These are phyloP conservation scores for Fusarium xyrophilum DNA, from an alignment of 2,329 filamentous ascomycete genomes.

Conservation along the genomic window DNA sequence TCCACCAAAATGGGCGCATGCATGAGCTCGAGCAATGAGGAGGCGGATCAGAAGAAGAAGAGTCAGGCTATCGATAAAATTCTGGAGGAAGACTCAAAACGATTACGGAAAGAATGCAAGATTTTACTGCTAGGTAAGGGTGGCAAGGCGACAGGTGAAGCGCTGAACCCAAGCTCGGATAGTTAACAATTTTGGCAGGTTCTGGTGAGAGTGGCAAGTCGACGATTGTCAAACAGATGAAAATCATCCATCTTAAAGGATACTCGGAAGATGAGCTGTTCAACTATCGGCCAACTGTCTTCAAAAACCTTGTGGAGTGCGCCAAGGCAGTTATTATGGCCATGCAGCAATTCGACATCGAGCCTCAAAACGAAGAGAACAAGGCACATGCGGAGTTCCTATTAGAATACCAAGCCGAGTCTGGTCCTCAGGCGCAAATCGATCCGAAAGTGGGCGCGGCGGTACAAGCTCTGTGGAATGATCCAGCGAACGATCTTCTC, in stretches of 20 bases:
- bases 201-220: slow-evolving; percentile 99
- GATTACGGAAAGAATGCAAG: slow-evolving; percentile 97
- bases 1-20: slow-evolving; percentile 81
- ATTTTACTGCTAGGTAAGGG: slow-evolving; percentile 87
- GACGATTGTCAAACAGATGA: slow-evolving; percentile 99
- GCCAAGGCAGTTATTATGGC: slow-evolving; percentile 90
- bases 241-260: slow-evolving; percentile 98
- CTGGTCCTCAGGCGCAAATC: slow-evolving; percentile 85
- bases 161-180: background rate
- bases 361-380: slow-evolving; percentile 75
- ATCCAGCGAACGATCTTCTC: slow-evolving; percentile 80
- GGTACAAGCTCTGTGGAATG: slow-evolving; percentile 87
- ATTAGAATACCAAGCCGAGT: slow-evolving; percentile 86
- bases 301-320: slow-evolving; percentile 98
- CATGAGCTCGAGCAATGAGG: slow-evolving; percentile 87
- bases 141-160: slow-evolving; percentile 13
- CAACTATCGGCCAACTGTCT: slow-evolving; percentile 94
- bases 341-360: slow-evolving; percentile 89
- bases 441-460: slow-evolving; percentile 83
- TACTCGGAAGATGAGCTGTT: slow-evolving; percentile 94
- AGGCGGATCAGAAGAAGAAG: slow-evolving; percentile 92
- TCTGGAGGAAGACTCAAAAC: slow-evolving; percentile 92
- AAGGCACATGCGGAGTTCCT: slow-evolving; percentile 79
- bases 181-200: slow-evolving; percentile 61
- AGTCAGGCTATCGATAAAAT: slow-evolving; percentile 94